Evolutionary conservation across 1,139 yeast species (phyloP), one percentile per base, ranked within the genome.

Genomic region (Geotrichum phurueaensis): DNA sequence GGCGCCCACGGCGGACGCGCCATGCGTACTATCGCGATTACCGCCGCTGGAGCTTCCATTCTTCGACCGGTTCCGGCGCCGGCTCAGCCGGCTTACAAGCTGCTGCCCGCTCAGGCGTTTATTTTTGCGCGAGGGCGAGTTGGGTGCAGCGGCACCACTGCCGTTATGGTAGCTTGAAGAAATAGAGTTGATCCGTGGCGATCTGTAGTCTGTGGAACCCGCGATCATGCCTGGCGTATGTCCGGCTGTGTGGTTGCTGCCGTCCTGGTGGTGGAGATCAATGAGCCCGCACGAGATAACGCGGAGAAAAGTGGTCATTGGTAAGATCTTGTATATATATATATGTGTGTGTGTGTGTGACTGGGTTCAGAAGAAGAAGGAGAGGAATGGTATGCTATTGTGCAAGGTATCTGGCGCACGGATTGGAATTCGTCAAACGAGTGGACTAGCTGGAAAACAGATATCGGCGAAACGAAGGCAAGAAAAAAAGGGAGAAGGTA

Each of bases 241-340:
- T 18, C 50, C 13, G 9, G 9, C n/a, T 9, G 56, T 5, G 33
- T 18, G 23, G 20, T 25, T 2, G 20, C 43, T 25, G 4, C 12
- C n/a, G n/a, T n/a, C 22, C 18, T 51, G 45, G 18, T 27, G 25
- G 15, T 51, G 22, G 9, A 52, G 15, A 15, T 49, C 58, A 1
- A 56, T 6, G 4, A 56, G 54, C 50, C 58, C 58, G 22, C 58
- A 56, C 33, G 56, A 53, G 18, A 53, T 23, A 29, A 48, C 56
- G 13, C 36, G 27, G 15, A 53, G 49, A 43, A 53, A 53, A 13
- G 56, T 20, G 9, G 58, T 33, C 54, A 56, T 36, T 39, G 43
- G 18, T 36, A 36, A 36, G 18, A n/a, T n/a, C n/a, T n/a, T n/a
- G n/a, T n/a, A n/a, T n/a, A n/a, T n/a, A n/a, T n/a, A n/a, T n/a